phyloP scores from a whole-genome alignment of 495 filamentous ascomycete species.

The Penicillium mononematosum region DNA sequence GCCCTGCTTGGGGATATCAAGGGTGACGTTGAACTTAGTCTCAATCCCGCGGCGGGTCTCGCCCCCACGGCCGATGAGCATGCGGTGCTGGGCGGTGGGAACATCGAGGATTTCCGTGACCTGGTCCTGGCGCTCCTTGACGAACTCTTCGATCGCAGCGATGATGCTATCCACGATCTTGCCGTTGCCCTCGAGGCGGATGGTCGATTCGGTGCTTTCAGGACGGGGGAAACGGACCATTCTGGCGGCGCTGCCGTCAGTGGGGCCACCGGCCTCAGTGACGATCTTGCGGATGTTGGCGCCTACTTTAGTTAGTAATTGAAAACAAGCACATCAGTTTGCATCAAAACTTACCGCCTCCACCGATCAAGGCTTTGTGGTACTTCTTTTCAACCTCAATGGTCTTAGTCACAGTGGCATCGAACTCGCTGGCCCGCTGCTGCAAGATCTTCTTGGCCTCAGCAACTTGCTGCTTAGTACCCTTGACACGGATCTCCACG shows the following conservation, averaged over 20 bases:
- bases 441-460: slow-evolving; percentile 85
- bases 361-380: slow-evolving; percentile 86
- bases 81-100: slow-evolving; percentile 79
- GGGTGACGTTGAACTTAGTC: slow-evolving; percentile 78
- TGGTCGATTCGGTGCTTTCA: slow-evolving; percentile 70
- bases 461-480: slow-evolving; percentile 83
- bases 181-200: slow-evolving; percentile 80
- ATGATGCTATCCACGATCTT: slow-evolving; percentile 87
- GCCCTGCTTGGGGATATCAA: slow-evolving; percentile 86
- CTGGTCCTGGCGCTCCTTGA: slow-evolving; percentile 75
- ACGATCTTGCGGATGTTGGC: slow-evolving; percentile 85
- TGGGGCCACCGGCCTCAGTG: slow-evolving; percentile 80
- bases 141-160: slow-evolving; percentile 72
- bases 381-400: slow-evolving; percentile 88
- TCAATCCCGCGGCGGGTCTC: slow-evolving; percentile 83
- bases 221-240: slow-evolving; percentile 89
- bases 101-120: slow-evolving; percentile 74
- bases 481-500: slow-evolving; percentile 85
- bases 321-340: neutral
- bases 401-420: slow-evolving; percentile 77
- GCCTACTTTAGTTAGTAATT: slow-evolving; percentile 57
- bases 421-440: slow-evolving; percentile 79
- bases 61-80: slow-evolving; percentile 89
- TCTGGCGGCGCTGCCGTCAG: slow-evolving; percentile 75
- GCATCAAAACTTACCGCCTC: slow-evolving; percentile 64